A percentile compares a stretch with the other conserved stretches of the same genome.
Evolutionary conservation across 2,329 filamentous ascomycete genomes (phyloP).

Genomic region (Neofusicoccum umdonicola): DNA sequence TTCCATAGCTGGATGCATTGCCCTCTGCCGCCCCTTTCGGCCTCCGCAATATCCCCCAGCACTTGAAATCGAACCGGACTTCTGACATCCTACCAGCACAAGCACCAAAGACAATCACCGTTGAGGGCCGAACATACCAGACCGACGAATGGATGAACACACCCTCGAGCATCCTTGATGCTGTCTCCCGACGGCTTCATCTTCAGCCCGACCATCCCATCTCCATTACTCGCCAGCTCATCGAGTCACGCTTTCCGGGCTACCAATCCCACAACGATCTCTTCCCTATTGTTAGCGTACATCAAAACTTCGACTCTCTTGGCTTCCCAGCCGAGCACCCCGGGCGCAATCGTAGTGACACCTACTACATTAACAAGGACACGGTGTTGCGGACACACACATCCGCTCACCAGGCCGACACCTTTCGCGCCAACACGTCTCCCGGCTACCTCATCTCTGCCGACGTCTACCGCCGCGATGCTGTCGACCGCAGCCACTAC

Average conservation of each 20-base stretch:
- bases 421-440: slow-evolving; percentile 69
- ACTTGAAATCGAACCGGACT: background rate
- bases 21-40: no score
- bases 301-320: slow-evolving; percentile 94
- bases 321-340: slow-evolving; percentile 87
- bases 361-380: slow-evolving; percentile 86
- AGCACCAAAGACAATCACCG: slow-evolving; percentile 44
- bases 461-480: slow-evolving; percentile 93
- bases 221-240: slow-evolving; percentile 84
- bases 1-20: no score
- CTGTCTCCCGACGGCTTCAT: slow-evolving; percentile 77
- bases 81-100: background rate
- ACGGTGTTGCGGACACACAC: slow-evolving; percentile 92
- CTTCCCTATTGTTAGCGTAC: slow-evolving; percentile 77
- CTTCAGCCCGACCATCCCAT: slow-evolving; percentile 88
- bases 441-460: slow-evolving; percentile 87
- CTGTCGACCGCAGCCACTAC: slow-evolving; percentile 92
- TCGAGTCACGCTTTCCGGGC: slow-evolving; percentile 81
- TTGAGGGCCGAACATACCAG: slow-evolving; percentile 63
- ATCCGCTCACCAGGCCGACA: slow-evolving; percentile 84
- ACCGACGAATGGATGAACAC: slow-evolving; percentile 85
- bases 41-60: background rate
- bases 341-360: slow-evolving; percentile 83
- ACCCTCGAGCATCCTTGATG: slow-evolving; percentile 69
- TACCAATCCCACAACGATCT: slow-evolving; percentile 77